phyloP scores from a whole-genome alignment of 345 rosid species.

The Lenwebbia sp. region DNA sequence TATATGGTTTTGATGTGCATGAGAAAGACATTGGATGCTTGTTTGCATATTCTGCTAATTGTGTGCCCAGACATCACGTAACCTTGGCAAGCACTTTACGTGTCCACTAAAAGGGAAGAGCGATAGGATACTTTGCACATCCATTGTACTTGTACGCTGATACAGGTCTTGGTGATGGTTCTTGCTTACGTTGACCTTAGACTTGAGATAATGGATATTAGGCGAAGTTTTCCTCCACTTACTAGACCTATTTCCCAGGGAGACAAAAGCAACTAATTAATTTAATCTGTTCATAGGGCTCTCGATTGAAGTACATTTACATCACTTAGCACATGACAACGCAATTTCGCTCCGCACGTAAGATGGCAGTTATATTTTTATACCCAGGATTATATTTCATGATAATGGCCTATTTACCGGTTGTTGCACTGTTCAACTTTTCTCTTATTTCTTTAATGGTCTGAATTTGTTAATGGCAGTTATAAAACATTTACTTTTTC shows the following conservation, averaged over 20 bases:
- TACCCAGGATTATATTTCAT: neutral
- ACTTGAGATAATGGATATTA: neutral
- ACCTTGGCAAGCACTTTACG: neutral
- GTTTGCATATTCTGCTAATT: neutral
- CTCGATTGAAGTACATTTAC: neutral
- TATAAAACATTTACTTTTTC: neutral
- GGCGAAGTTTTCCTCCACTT: neutral
- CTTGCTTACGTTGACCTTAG: neutral
- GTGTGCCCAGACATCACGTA: neutral
- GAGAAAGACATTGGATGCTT: neutral
- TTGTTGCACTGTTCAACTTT: neutral
- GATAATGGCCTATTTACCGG: neutral
- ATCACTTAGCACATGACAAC: neutral
- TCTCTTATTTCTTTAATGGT: neutral
- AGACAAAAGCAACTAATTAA: neutral
- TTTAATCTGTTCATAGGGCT: neutral
- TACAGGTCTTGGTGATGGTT: neutral
- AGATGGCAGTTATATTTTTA: neutral
- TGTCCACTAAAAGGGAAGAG: neutral
- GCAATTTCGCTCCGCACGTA: neutral
- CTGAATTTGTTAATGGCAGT: neutral
- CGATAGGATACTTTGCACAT: neutral
- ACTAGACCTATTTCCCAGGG: neutral
- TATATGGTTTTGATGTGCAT: neutral
- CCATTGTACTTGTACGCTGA: neutral